These are phyloP conservation scores for Barnettozyma hawaiiensis DNA, from an alignment of 1,139 yeast genomes.

Conservation along the genomic window DNA sequence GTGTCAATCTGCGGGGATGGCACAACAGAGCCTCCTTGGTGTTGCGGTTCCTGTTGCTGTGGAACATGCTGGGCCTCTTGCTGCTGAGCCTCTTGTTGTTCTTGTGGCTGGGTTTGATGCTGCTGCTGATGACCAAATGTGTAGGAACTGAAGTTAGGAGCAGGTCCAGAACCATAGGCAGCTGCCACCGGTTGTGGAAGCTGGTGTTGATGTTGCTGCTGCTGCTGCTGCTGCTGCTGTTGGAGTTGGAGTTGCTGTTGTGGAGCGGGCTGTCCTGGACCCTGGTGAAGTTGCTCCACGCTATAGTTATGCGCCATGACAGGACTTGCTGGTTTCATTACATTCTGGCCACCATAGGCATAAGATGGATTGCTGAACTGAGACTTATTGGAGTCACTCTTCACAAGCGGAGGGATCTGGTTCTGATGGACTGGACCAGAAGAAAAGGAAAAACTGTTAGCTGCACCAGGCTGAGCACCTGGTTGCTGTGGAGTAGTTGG, in stretches of 20 bases:
- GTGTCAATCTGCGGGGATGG: slow-evolving; percentile 7
- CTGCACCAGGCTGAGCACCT: background rate
- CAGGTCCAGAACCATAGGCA: background rate
- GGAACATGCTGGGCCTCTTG: no score
- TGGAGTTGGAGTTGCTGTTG: background rate
- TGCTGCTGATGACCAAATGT: background rate
- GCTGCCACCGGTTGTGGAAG: background rate
- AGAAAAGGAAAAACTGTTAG: background rate
- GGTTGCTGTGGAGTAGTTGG: background rate
- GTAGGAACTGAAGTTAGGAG: background rate
- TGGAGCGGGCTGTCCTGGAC: background rate
- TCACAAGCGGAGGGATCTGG: slow-evolving; percentile 4
- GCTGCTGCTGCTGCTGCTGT: background rate
- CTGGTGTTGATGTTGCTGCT: background rate
- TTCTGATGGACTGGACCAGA: background rate
- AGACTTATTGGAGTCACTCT: slow-evolving; percentile 6
- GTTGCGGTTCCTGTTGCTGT: slow-evolving; percentile 1
- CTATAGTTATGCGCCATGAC: background rate
- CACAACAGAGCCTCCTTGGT: slow-evolving; percentile 1
- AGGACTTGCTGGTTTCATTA: slow-evolving; percentile 5
- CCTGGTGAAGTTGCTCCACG: slow-evolving; percentile 1
- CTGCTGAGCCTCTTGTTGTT: slow-evolving; percentile 6
- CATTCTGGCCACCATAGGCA: slow-evolving; percentile 4
- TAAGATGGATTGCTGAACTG: slow-evolving; percentile 5
- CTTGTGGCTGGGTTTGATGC: background rate